Base-by-base conservation (phyloP, 306 rosid genomes). In the Pyrus betulifolia region DNA sequence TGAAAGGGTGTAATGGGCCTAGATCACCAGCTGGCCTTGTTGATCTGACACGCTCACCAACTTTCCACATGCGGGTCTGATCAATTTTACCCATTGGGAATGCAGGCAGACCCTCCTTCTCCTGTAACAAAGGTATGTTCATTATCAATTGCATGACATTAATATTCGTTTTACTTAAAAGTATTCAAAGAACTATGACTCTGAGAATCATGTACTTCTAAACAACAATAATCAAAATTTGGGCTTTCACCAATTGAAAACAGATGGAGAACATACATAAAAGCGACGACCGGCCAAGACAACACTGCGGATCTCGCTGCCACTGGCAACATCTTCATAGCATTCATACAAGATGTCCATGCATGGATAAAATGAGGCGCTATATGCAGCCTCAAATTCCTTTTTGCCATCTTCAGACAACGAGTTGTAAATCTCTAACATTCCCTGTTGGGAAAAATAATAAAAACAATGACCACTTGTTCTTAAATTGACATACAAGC, bases 81-180 rank as follows among this genome's bases (percentile, higher is more conserved):
- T 95, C 98, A 85, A 96, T 96, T 62, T 96, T 92, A 30, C 99
- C 99, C 98, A 96, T 96, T 40, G 99, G 99, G 76, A 96, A 96
- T 13, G 99, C 93, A 66, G 99, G 98, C 30, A 92, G 87, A 80
- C 98, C 99, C 52, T 96, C 98, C 82, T 96, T 96, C 76, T 96
- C 98, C 99, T 95, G 89, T 38, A 40, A 66, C 3, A 75, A 54
- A 76, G n/a, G 58, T 27, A 80, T 27, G 77, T 42, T 52, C n/a
- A 71, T 23, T 35, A 66, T 35, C 42, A 44, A 18, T 68, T 55
- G 54, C 54, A 12, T 42, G 23, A 28, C 28, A 4, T 49, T 14
- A 49, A 14, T 49, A 49, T 4, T 49, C 6, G 19, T 49, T 14
- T 14, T 4, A 14, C 54, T n/a, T 19, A 21, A 42, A 42, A 57